A percentile compares a stretch with the other conserved stretches of the same genome.
Conservation (phyloP, 345 rosid genomes). For the Gossypium rotundifolium region DNA sequence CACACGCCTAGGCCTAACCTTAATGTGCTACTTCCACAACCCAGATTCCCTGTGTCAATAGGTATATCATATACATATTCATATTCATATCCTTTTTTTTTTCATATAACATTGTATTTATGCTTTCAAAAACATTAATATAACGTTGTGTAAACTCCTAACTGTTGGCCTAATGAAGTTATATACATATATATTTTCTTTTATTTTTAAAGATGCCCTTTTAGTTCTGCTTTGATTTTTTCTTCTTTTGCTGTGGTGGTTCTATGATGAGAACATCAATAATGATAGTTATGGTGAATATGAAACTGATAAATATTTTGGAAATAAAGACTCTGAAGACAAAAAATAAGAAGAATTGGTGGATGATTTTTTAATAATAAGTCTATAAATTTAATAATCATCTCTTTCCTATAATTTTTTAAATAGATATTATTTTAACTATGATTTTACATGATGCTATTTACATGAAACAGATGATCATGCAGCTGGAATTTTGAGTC, state of each 20-base stretch:
- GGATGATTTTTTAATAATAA: not conserved
- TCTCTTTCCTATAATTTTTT: not conserved
- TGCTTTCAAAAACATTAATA: no score
- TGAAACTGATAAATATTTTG: not conserved
- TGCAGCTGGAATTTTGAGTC: not conserved
- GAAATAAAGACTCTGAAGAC: not conserved
- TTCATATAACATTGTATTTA: no score
- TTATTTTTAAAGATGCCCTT: no score
- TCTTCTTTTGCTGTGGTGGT: not conserved
- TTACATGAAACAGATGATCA: not conserved
- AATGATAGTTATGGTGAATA: not conserved
- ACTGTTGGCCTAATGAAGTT: not conserved
- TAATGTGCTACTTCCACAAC: not conserved
- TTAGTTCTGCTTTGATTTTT: not conserved
- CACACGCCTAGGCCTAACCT: not conserved
- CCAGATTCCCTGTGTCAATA: not conserved
- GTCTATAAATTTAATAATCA: not conserved
- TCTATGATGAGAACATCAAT: not conserved
- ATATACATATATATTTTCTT: no score
- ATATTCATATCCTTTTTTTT: no score
- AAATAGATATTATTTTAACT: no score
- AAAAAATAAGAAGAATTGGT: not conserved
- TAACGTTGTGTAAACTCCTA: no score
- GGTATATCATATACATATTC: no score
- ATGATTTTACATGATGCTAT: no score